These are phyloP conservation scores for Ascosphaera apis DNA, from an alignment of 2,329 filamentous ascomycete species.

Conservation along the genomic window DNA sequence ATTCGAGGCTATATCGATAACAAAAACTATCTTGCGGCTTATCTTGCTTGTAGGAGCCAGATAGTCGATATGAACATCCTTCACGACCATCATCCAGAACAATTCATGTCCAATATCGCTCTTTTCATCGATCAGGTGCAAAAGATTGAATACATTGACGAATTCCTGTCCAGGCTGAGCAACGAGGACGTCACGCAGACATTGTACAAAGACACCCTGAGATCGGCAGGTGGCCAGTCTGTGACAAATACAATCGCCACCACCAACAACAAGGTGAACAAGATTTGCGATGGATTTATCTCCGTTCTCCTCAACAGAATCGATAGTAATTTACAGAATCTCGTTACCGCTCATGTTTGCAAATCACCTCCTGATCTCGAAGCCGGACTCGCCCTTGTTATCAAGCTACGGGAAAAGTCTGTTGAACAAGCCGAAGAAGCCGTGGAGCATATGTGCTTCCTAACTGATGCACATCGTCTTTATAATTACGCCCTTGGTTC, in stretches of 20 bases:
- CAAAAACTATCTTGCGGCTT: conserved; percentile 64
- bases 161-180: conserved; percentile 69
- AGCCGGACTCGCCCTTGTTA: conserved; percentile 58
- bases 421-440: conserved; percentile 60
- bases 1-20: conserved; percentile 61
- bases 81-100: conserved; percentile 71
- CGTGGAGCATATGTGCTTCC: conserved; percentile 91
- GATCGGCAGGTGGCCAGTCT: conserved; percentile 15
- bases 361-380: conserved; percentile 79
- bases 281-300: conserved; percentile 68
- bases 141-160: conserved; percentile 60
- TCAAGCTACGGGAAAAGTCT: conserved; percentile 34
- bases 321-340: conserved; percentile 55
- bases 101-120: conserved; percentile 55
- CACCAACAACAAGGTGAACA: conserved; percentile 48
- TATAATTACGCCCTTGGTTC: conserved; percentile 79
- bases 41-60: conserved; percentile 71
- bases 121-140: conserved; percentile 68
- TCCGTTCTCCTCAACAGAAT: conserved; percentile 38
- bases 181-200: conserved; percentile 85
- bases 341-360: conserved; percentile 85
- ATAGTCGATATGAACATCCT: conserved; percentile 96
- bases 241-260: conserved; percentile 7
- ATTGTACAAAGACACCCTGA: conserved; percentile 74
- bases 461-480: conserved; percentile 76